Percentiles rank a stretch among this genome's conserved stretches.
phyloP scores from a whole-genome alignment of 2,329 filamentous ascomycete genomes.

The Calycina herbarum region DNA sequence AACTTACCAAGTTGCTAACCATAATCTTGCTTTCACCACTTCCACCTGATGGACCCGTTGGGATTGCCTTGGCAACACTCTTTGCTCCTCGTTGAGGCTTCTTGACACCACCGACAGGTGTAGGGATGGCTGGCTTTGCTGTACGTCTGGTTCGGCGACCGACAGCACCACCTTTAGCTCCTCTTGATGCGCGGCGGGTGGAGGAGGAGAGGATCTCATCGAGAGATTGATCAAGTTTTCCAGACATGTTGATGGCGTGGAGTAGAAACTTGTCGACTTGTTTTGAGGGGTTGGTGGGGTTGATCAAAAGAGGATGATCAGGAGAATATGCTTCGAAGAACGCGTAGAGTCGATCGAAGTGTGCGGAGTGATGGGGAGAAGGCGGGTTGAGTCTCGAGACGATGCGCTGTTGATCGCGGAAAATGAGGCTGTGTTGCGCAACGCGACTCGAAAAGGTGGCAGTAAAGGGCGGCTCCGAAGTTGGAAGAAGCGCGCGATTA shows the following conservation, averaged over 20 bases:
- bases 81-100: conserved; percentile 64
- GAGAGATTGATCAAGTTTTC: conserved; percentile 94
- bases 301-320: conserved; percentile 31
- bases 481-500: conserved; percentile 31
- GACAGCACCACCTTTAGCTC: conserved; percentile 42
- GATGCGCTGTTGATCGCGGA: conserved; percentile 28
- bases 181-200: conserved; percentile 44
- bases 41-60: conserved; percentile 61
- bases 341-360: conserved; percentile 25
- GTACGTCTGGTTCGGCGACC: conserved; percentile 48
- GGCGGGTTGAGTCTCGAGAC: conserved; percentile 33
- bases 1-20: conserved; percentile 94
- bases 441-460: conserved; percentile 31
- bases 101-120: conserved; percentile 87
- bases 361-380: conserved; percentile 27
- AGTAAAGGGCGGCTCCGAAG: conserved; percentile 31
- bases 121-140: conserved; percentile 49
- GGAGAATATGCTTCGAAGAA: conserved; percentile 29
- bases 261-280: conserved; percentile 25
- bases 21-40: conserved; percentile 91
- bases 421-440: conserved; percentile 30
- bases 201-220: conserved; percentile 93
- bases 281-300: neutral
- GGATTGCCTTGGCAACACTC: conserved; percentile 58
- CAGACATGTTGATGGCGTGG: conserved; percentile 67